These are phyloP conservation scores for Darksidea phi DNA, from an alignment of 495 filamentous ascomycete genomes.

Conservation along the genomic window DNA sequence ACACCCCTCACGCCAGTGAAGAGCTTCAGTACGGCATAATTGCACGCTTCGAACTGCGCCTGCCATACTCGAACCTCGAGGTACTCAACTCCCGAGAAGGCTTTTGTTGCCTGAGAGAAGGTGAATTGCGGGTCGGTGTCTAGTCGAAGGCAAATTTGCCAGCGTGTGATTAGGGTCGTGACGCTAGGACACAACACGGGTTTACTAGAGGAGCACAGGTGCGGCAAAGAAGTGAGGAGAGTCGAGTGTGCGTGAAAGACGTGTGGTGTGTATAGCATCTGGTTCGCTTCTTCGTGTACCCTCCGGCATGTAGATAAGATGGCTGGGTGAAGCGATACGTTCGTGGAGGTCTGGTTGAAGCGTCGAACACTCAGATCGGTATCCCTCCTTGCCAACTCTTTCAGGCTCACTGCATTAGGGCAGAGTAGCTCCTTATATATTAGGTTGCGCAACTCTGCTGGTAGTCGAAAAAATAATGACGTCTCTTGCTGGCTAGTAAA, in stretches of 20 bases:
- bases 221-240: conserved; percentile 49
- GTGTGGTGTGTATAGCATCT: conserved; percentile 53
- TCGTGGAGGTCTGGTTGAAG: conserved; percentile 10
- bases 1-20: conserved; percentile 57
- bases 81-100: conserved; percentile 48
- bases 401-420: conserved; percentile 17
- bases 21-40: conserved; percentile 43
- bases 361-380: neutral
- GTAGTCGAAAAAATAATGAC: conserved; percentile 47
- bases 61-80: conserved; percentile 51
- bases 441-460: conserved; percentile 52
- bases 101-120: conserved; percentile 34
- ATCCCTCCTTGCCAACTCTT: neutral
- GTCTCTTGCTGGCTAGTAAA: conserved; percentile 1
- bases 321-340: conserved; percentile 38
- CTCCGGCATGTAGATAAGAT: conserved; percentile 48
- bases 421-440: conserved; percentile 51
- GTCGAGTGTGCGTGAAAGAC: conserved; percentile 54
- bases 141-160: conserved; percentile 48
- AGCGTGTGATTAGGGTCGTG: conserved; percentile 45
- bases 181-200: conserved; percentile 41
- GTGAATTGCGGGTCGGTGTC: conserved; percentile 49
- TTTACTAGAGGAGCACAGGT: conserved; percentile 37
- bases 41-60: conserved; percentile 46
- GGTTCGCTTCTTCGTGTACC: conserved; percentile 46